Base-by-base conservation (phyloP, 495 filamentous ascomycete genomes). In the Penicillium ochrochloron region DNA sequence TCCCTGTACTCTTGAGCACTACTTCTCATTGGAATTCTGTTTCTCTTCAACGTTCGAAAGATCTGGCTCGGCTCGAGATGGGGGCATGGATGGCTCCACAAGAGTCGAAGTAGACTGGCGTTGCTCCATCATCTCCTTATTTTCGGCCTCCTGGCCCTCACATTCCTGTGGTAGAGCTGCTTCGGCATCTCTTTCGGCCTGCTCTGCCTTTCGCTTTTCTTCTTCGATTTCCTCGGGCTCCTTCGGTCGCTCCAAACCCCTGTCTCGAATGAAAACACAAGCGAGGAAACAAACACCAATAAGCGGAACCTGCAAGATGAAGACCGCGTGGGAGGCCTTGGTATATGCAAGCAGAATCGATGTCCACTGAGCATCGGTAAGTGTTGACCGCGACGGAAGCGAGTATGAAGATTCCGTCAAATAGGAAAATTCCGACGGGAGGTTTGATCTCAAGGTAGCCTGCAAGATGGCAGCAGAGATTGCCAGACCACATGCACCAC, bases 401-500 rank as follows among this genome's bases (percentile, higher is more conserved):
- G 80, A 74, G 61, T 82, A 85, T 2, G 79, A 72, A 9, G 77
- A 81, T 8, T 79, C 62, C 8, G 77, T 72, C 42, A 85, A 53
- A 61, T 78, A 63, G 29, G 78, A 64, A 29, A 83, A 76, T n/a
- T 71, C 69, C 2, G 46, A 62, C 0, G 82, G 83, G 0, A 87
- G 73, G 34, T 80, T 73, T 7, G 76, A 76, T 19, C 76, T 75
- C 31, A 90, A 72, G 2, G 79, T 78, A 27, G 79, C 81, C 42
- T 85, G 81, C 35, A 89, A 71, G 1, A 89, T 70, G 4, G 86
- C 84, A 4, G 86, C 84, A 0, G 84, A 86, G n/a, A 88, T 71
- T 0, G 86, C 85, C 3, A 90, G 80, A 1, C 88, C 87, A 41
- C 83, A 80, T 9, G 86, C 79, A 15, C 86, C 86, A 10, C 87